Percentiles rank a stretch among this genome's conserved stretches.
Evolutionary conservation across 208 protist species (phyloP).

Genomic region (Acanthamoeba triangularis): DNA sequence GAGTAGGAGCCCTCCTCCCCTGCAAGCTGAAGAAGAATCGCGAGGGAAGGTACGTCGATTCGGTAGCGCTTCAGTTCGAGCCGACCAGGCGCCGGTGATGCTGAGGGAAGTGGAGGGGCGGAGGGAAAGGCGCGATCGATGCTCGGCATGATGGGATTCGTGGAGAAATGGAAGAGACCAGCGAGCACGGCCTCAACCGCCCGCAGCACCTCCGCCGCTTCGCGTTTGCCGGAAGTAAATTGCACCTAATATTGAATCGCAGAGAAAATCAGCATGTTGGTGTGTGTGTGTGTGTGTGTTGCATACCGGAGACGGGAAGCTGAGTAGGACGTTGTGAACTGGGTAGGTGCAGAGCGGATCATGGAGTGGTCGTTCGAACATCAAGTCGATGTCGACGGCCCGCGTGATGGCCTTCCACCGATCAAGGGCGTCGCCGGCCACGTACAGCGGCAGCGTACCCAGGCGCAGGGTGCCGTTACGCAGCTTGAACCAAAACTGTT

Average conservation of each 20-base stretch:
- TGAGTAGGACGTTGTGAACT: not conserved
- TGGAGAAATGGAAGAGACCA: not conserved
- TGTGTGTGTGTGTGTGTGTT: not conserved
- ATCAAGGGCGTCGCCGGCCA: not conserved
- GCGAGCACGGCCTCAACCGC: not conserved
- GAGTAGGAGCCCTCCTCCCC: not conserved
- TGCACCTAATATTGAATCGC: not conserved
- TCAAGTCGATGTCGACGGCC: slow-evolving; percentile 1
- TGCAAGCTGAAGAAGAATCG: not conserved
- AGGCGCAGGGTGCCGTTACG: slow-evolving; percentile 12
- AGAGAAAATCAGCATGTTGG: not conserved
- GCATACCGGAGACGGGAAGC: not conserved
- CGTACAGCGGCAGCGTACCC: slow-evolving; percentile 1
- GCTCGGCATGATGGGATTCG: not conserved
- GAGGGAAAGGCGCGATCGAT: slow-evolving; percentile 16
- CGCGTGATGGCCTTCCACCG: not conserved
- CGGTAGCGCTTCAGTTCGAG: slow-evolving; percentile 11
- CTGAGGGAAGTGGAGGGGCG: not conserved
- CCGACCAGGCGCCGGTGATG: not conserved
- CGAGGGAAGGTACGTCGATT: not conserved
- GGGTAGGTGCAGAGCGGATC: not conserved
- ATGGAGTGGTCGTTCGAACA: slow-evolving; percentile 9
- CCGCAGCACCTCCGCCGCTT: not conserved
- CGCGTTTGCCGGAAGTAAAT: not conserved
- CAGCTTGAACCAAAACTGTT: slow-evolving; percentile 19